phyloP scores from a whole-genome alignment of 441 rosid species.

The Adansonia gregorii region DNA sequence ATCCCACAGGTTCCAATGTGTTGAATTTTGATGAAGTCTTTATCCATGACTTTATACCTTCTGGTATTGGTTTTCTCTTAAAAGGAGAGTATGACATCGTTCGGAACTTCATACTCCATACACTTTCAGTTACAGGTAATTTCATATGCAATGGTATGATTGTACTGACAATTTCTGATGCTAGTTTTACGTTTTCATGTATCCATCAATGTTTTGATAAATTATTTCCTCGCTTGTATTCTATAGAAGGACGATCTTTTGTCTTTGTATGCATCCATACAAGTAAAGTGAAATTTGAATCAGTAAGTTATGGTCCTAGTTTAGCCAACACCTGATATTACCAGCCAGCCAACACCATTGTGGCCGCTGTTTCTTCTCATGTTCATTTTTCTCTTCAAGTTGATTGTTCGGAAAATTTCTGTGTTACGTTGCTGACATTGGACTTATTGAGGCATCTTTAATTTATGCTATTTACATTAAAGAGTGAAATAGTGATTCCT shows the following conservation, averaged over 20 bases:
- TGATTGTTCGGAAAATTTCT: constrained; percentile 12
- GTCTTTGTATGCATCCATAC: neutral
- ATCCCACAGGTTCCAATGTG: constrained; percentile 68
- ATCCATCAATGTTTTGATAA: neutral
- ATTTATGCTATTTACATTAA: neutral
- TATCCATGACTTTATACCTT: constrained; percentile 89
- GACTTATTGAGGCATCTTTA: neutral
- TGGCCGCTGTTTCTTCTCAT: neutral
- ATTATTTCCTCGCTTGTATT: too few species aligned
- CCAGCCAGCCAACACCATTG: neutral
- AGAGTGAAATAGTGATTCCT: neutral
- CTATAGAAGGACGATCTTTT: neutral
- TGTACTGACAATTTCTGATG: neutral
- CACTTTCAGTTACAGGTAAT: constrained; percentile 87
- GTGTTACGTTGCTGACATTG: neutral
- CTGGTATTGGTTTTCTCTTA: constrained; percentile 87
- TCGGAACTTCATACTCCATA: constrained; percentile 87
- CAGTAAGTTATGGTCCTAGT: neutral
- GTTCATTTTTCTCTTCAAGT: neutral
- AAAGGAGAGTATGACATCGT: constrained; percentile 93
- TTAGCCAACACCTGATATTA: neutral
- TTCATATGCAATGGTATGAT: constrained; percentile 6
- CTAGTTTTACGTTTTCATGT: neutral
- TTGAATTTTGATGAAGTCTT: constrained; percentile 92
- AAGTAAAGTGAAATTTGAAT: neutral